Evolutionary conservation across 202 grass and related monocot genomes (phyloP).

Genomic region (Saccharum hybrid): DNA sequence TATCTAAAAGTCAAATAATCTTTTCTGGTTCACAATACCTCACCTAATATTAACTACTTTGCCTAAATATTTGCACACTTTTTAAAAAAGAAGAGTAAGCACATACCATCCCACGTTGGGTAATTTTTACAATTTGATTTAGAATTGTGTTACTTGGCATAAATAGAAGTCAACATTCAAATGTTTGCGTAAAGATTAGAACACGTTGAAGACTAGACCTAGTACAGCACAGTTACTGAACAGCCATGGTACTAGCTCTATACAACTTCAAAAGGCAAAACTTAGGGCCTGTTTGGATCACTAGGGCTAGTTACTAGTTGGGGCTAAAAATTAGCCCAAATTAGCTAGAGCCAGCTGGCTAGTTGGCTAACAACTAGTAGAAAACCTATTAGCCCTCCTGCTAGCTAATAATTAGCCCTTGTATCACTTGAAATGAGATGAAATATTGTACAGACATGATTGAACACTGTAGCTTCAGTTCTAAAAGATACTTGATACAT

Average conservation of each 20-base stretch:
- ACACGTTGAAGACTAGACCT: conserved; percentile 1
- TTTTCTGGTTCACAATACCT: conserved; percentile 13
- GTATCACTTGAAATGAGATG: not conserved
- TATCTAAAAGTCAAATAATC: not conserved
- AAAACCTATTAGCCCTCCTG: not conserved
- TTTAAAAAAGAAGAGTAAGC: not conserved
- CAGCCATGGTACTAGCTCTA: not conserved
- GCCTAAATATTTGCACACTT: not conserved
- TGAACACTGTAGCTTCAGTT: not conserved
- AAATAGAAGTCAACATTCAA: not conserved
- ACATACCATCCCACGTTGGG: not conserved
- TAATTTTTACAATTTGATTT: conserved; percentile 11
- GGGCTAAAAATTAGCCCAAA: not conserved
- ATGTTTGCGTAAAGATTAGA: conserved; percentile 18
- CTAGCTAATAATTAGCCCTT: not conserved
- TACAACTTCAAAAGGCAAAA: not conserved
- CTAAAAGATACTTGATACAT: not conserved
- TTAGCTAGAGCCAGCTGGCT: not conserved
- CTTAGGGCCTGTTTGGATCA: not conserved
- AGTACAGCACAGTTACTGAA: conserved; percentile 9
- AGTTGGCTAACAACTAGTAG: not conserved
- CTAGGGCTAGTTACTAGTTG: not conserved
- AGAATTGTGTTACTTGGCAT: not conserved
- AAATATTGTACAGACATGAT: not conserved
- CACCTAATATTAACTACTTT: conserved; percentile 8